Evolutionary conservation across 2,329 filamentous ascomycete genomes (phyloP), one percentile per base, ranked within the genome.

Genomic region (Beauveria australis): DNA sequence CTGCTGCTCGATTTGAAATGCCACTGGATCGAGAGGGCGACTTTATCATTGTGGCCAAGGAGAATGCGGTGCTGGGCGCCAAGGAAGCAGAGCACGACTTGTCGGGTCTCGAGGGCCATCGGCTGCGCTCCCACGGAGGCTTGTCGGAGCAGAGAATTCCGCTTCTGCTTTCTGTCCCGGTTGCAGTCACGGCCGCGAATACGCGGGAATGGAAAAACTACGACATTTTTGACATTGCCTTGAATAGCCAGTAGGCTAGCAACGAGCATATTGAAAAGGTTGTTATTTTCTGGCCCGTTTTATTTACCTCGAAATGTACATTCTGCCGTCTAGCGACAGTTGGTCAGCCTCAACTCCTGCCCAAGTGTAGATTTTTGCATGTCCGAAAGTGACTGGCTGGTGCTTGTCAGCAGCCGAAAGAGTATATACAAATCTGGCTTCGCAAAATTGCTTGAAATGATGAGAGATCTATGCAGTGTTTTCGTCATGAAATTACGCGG

Each of bases 121-220:
- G 70, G 12, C 65, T 77, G 33, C 69, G 75, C 18, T 76, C 75
- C 1, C 75, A 77, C 60, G 75, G 75, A 3, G 74, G 75, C 1
- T 52, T 76, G 18, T 74, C 72, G 3, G 75, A 77, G 63, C 73
- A 74, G 63, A 61, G 67, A 3, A 67, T 76, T 18, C 75, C 74
- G 8, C 55, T 76, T 12, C 63, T 76, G 5, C 67, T 70, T 62
- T 74, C 72, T 5, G 67, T 65, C 10, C 66, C 69, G 18, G 52
- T 66, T 2, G 54, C 63, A 24, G 51, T 64, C 3, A 59, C 61
- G 26, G 54, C 64, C 14, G 30, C 12, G 19, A 61, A 52, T 22
- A 62, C 6, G 2, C 14, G 65, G 51, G 22, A 59, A 16, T 75
- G 73, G 74, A 70, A 69, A 55, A 76, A 76, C 55, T 76, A 71